A percentile compares a stretch with the other conserved stretches of the same genome.
These are phyloP conservation scores for Rhizophora apiculata DNA, from an alignment of 345 rosid genomes.

Conservation along the genomic window DNA sequence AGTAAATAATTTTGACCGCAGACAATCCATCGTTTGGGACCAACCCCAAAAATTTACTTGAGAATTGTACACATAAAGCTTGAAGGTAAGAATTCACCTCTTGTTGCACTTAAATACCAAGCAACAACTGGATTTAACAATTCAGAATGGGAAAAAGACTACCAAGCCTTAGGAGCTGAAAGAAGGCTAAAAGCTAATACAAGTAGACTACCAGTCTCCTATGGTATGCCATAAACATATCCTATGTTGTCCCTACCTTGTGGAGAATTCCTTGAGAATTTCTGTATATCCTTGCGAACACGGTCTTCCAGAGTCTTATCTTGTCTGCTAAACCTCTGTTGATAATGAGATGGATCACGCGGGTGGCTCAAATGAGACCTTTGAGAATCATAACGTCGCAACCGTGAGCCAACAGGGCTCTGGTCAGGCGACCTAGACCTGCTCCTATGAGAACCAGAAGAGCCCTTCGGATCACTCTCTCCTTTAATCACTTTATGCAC, in stretches of 20 bases:
- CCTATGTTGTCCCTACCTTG: conserved; percentile 98
- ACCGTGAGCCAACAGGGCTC: conserved; percentile 61
- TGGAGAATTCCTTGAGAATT: conserved; percentile 74
- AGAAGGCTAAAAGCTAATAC: conserved; percentile 40
- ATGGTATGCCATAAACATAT: conserved; percentile 56
- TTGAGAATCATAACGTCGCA: conserved; percentile 59
- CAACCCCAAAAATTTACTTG: conserved; percentile 53
- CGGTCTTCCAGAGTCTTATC: conserved; percentile 68
- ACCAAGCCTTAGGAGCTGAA: conserved; percentile 6
- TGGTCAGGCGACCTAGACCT: conserved; percentile 84
- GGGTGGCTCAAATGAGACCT: conserved; percentile 49
- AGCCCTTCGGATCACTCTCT: conserved; percentile 59
- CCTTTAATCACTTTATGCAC: conserved; percentile 78
- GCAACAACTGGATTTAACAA: conserved; percentile 38
- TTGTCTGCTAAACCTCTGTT: conserved; percentile 63
- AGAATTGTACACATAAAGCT: conserved; percentile 56
- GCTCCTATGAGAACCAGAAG: conserved; percentile 62
- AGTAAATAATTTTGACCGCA: conserved; percentile 43
- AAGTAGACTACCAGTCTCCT: conserved; percentile 55
- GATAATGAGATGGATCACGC: conserved; percentile 59
- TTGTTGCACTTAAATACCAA: conserved; percentile 67
- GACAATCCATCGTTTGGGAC: conserved; percentile 45
- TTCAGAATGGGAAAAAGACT: conserved; percentile 18
- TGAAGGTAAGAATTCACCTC: conserved; percentile 93
- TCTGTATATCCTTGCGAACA: conserved; percentile 66